Conservation (phyloP, 306 rosid species). For the Cicer judaicum region DNA sequence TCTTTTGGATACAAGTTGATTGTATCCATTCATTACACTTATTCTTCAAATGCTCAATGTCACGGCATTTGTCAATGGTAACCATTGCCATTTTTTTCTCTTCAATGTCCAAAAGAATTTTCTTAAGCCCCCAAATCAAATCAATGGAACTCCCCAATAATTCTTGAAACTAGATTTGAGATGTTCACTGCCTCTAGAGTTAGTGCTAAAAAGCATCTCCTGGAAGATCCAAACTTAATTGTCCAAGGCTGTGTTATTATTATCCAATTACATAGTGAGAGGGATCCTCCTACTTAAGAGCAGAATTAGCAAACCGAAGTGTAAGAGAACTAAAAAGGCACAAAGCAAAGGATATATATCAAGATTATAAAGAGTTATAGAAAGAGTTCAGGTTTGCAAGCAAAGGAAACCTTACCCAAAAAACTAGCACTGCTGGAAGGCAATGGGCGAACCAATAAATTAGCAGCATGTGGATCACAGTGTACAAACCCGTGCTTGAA, state of each 20-base stretch:
- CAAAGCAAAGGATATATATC: slow-evolving; percentile 22
- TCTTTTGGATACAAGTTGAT: background rate
- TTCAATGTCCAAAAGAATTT: slow-evolving; percentile 5
- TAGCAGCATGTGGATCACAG: slow-evolving; percentile 97
- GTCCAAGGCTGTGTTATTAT: slow-evolving; percentile 11
- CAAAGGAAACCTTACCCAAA: slow-evolving; percentile 60
- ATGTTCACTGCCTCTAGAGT: background rate
- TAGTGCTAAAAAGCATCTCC: background rate
- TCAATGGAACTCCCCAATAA: slow-evolving; percentile 2
- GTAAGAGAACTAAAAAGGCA: slow-evolving; percentile 13
- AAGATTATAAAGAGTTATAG: slow-evolving; percentile 18
- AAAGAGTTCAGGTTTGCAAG: slow-evolving; percentile 31
- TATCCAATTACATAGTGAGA: slow-evolving; percentile 12
- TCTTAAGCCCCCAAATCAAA: slow-evolving; percentile 18
- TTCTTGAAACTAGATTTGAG: slow-evolving; percentile 2
- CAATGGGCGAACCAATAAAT: slow-evolving; percentile 84
- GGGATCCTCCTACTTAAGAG: background rate
- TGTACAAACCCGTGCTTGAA: slow-evolving; percentile 98
- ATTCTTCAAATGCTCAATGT: background rate
- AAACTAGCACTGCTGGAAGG: slow-evolving; percentile 70
- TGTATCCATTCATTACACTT: background rate
- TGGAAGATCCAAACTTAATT: slow-evolving; percentile 12
- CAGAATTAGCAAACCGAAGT: slow-evolving; percentile 24
- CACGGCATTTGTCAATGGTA: background rate
- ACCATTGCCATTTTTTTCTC: background rate